A percentile compares a stretch with the other conserved stretches of the same genome.
Conservation (phyloP, 768 basidiomycete genomes). For the Baorangia bicolor region DNA sequence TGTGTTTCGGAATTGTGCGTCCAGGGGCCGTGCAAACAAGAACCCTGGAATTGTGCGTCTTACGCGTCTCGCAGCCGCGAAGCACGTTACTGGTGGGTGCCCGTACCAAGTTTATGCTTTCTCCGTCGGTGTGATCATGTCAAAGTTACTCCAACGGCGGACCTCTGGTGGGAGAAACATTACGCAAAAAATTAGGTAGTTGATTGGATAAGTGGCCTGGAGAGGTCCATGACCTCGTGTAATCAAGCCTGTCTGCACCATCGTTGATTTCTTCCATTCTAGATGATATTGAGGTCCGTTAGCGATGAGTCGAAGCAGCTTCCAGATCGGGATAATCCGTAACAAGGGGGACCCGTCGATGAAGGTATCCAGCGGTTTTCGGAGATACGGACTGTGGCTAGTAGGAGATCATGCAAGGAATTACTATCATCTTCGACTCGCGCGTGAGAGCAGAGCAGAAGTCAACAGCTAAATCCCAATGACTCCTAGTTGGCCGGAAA, state of each 20-base stretch:
- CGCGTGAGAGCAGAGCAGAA: neutral
- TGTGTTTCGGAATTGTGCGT: slow-evolving; percentile 15
- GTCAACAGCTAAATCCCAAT: neutral
- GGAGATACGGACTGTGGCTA: slow-evolving; percentile 1
- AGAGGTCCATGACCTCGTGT: slow-evolving; percentile 22
- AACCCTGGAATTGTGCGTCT: slow-evolving; percentile 18
- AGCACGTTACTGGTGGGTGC: slow-evolving; percentile 4
- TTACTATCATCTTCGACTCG: neutral
- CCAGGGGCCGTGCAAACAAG: slow-evolving; percentile 16
- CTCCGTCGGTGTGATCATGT: slow-evolving; percentile 2
- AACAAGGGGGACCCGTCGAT: neutral
- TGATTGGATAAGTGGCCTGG: slow-evolving; percentile 8
- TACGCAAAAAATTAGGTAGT: slow-evolving; percentile 9
- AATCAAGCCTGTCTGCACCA: slow-evolving; percentile 4
- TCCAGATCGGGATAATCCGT: slow-evolving; percentile 10
- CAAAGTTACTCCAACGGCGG: slow-evolving; percentile 1
- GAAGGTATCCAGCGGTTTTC: neutral
- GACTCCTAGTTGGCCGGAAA: neutral
- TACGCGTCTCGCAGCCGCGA: slow-evolving; percentile 15
- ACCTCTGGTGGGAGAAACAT: slow-evolving; percentile 18
- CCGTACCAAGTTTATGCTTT: slow-evolving; percentile 8
- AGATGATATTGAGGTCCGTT: slow-evolving; percentile 16
- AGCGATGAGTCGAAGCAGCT: neutral
- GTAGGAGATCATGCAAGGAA: neutral
- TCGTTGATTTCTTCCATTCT: slow-evolving; percentile 20